Evolutionary conservation across 768 basidiomycete species (phyloP).

Genomic region (Pisolithus albus): DNA sequence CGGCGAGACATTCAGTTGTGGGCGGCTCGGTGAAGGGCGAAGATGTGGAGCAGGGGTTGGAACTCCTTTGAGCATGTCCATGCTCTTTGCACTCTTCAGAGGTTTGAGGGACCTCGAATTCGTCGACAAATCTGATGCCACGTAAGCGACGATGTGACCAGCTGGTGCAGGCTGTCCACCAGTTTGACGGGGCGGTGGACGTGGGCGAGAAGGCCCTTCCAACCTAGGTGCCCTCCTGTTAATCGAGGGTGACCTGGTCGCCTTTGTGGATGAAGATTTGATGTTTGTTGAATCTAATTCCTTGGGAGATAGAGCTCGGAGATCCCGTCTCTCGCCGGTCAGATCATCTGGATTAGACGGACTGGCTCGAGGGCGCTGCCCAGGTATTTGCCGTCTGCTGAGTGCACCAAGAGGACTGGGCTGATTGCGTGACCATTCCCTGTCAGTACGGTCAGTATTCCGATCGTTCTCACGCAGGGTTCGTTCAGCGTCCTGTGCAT

Average conservation of each 20-base stretch:
- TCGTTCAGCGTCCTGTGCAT: conserved; percentile 21
- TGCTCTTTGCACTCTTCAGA: conserved; percentile 24
- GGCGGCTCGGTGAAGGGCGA: conserved; percentile 25
- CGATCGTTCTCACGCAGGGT: conserved; percentile 19
- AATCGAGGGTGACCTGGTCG: conserved; percentile 12
- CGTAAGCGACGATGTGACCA: conserved; percentile 17
- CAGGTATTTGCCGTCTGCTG: conserved; percentile 12
- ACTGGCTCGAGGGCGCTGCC: conserved; percentile 9
- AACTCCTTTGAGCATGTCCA: conserved; percentile 21
- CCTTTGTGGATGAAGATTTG: conserved; percentile 7
- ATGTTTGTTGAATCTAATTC: conserved; percentile 14
- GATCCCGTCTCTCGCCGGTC: not conserved
- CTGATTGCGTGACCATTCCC: conserved; percentile 14
- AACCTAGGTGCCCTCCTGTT: conserved; percentile 17
- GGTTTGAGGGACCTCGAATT: conserved; percentile 27
- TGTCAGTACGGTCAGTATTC: conserved; percentile 11
- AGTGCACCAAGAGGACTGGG: conserved; percentile 7
- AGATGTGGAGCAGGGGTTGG: conserved; percentile 14
- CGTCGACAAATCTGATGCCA: conserved; percentile 27
- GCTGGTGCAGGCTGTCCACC: conserved; percentile 23
- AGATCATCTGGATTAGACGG: conserved; percentile 18
- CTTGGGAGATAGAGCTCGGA: conserved; percentile 3
- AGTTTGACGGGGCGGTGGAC: conserved; percentile 7
- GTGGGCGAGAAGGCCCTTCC: conserved; percentile 14
- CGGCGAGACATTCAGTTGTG: conserved; percentile 18